Evolutionary conservation across 2,329 filamentous ascomycete species (phyloP).

Genomic region (Ophiocordyceps australis): DNA sequence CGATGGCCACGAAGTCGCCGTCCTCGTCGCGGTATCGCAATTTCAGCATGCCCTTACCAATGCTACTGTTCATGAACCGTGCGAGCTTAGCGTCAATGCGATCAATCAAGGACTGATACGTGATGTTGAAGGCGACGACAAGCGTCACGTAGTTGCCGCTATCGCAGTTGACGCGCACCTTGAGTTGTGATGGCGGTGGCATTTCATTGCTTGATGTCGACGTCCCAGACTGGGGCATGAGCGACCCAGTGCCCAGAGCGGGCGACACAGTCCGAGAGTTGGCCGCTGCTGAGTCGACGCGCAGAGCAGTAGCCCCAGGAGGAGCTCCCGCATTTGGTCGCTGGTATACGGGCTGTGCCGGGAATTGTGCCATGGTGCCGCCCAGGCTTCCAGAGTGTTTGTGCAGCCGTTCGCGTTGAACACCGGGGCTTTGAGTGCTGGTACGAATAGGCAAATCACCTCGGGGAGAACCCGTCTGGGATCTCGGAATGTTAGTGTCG

Average conservation of each 20-base stretch:
- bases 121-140: slow-evolving; percentile 91
- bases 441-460: slow-evolving; percentile 48
- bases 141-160: slow-evolving; percentile 75
- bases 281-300: slow-evolving; percentile 17
- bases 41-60: slow-evolving; percentile 66
- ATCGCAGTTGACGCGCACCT: slow-evolving; percentile 88
- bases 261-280: slow-evolving; percentile 28
- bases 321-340: slow-evolving; percentile 23
- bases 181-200: slow-evolving; percentile 56
- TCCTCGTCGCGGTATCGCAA: slow-evolving; percentile 86
- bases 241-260: slow-evolving; percentile 17
- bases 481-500: slow-evolving; percentile 52
- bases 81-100: slow-evolving; percentile 91
- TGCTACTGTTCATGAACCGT: slow-evolving; percentile 68
- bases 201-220: slow-evolving; percentile 27
- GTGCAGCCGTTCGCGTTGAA: slow-evolving; percentile 41
- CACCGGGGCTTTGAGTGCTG: slow-evolving; percentile 53
- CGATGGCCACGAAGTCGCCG: slow-evolving; percentile 81
- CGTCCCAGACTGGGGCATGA: slow-evolving; percentile 9
- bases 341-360: slow-evolving; percentile 31
- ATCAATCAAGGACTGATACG: slow-evolving; percentile 83
- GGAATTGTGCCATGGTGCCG: slow-evolving; percentile 36
- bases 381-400: slow-evolving; percentile 28
- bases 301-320: slow-evolving; percentile 14
- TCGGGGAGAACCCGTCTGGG: slow-evolving; percentile 64